Conservation (phyloP, 352 stramenopile species). For the Phytophthora boehmeriae region DNA sequence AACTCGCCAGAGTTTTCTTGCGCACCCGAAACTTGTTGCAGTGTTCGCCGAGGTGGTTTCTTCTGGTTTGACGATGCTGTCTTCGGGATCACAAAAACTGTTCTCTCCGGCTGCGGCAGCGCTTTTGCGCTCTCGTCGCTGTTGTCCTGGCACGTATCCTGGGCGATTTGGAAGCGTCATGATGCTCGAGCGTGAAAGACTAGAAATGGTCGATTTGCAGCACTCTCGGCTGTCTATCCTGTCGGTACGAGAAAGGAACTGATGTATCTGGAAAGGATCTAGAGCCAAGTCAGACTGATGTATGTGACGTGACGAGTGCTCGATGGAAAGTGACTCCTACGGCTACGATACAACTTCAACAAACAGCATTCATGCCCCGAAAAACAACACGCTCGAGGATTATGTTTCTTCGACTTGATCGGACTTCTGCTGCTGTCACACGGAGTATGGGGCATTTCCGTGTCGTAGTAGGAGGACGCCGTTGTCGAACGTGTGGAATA, state of each 20-base stretch:
- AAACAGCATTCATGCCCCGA: neutral
- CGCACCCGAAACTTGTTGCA: neutral
- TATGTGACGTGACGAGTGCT: neutral
- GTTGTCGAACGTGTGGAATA: slow-evolving; percentile 23
- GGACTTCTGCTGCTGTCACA: slow-evolving; percentile 33
- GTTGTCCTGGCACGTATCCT: slow-evolving; percentile 55
- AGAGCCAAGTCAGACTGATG: neutral
- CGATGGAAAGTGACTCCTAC: neutral
- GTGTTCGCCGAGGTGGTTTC: neutral
- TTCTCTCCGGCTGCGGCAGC: slow-evolving; percentile 4
- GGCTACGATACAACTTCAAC: neutral
- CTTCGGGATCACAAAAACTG: neutral
- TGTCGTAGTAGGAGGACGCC: slow-evolving; percentile 12
- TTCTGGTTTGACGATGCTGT: neutral
- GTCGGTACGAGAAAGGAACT: slow-evolving; percentile 1
- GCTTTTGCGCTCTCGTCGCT: slow-evolving; percentile 40
- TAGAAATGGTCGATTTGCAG: slow-evolving; percentile 17
- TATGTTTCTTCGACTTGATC: slow-evolving; percentile 34
- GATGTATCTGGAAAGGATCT: neutral
- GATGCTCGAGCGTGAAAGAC: neutral
- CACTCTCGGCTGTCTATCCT: slow-evolving; percentile 10
- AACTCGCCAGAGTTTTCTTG: slow-evolving; percentile 8
- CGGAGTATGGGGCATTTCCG: slow-evolving; percentile 20
- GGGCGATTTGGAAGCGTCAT: slow-evolving; percentile 74
- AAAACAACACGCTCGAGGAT: neutral